Base-by-base conservation (phyloP, 176 grass and related monocot genomes). In the Triticum monococcum region DNA sequence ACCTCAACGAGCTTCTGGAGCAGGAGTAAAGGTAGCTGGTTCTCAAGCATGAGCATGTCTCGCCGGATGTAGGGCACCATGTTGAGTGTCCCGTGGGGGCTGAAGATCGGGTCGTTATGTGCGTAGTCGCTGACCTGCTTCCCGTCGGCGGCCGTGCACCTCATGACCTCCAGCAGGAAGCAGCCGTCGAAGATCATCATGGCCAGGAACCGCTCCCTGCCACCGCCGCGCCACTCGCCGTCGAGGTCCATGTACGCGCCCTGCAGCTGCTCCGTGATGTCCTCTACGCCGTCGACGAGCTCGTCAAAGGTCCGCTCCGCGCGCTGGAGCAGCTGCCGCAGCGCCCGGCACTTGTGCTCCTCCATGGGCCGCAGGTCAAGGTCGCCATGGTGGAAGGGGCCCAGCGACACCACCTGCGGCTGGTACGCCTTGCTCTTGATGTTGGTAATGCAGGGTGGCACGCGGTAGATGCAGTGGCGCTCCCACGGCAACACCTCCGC, bases 101-200 rank as follows among this genome's bases (percentile, higher is more conserved):
- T 93, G 22, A 96, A 96, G 36, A 96, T 83, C 4, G 94, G 91
- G 59, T 96, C 94, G 25, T 93, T 93, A 28, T 8, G 1, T 1
- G 89, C 85, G 38, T 96, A 96, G 54, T 91, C 89, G 0, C 46
- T 46, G 14, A 14, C 36, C 36, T n/a, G 20, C 10, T 28, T 14
- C 7, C 64, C 59, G 0, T 56, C 5, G 8, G 35, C 67, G 7
- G 87, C 52, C 3, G 70, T 68, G 52, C 52, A 56, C 26, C 85
- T 75, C 54, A 97, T 97, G 22, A 97, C 24, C 85, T 97, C 94
- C 0, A 97, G 82, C 79, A 96, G 82, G 87, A 96, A 96, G 89
- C 91, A 92, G 5, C 84, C 94, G 45, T 97, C 94, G 0, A 79
- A 7, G 64, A 92, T 66, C 94, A 69, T 69, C 67, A 36, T 69